Evolutionary conservation across 345 rosid species (phyloP), one percentile per base, ranked within the genome.

Genomic region (Limnanthes douglasii): DNA sequence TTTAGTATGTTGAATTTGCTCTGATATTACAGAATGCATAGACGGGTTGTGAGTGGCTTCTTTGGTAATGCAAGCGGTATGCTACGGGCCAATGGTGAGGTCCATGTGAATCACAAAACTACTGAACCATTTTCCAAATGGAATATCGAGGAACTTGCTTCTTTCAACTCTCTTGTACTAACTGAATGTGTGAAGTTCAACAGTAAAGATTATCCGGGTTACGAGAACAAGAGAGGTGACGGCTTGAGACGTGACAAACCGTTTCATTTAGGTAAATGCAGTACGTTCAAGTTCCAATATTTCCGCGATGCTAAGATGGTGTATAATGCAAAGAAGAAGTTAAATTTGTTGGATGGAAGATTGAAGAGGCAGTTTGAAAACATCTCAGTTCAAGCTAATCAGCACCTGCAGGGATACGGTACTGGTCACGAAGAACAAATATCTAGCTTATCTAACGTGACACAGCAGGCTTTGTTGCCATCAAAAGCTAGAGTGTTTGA

Each of bases 81-180:
- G 69, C 46, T 77, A 12, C 43, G 43, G 35, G 51, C 30, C 8
- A 0, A 53, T 5, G 79, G 79, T 9, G 61, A 79, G 61, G 37
- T 72, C 7, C 82, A 75, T 45, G 73, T 79, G 6, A 57, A 55
- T 30, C 86, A 79, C 58, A 75, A 69, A 57, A 69, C 61, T 12
- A 46, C 43, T 1, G 9, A 16, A 22, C 86, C 82, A 8, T 75
- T 46, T 47, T 55, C 50, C 54, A 2, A 18, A 22, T 79, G 82
- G 86, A 60, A 72, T 23, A 58, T 75, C 2, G 50, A 37, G 49
- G 68, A 62, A 45, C 73, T 75, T 11, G 82, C 76, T n/a, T 12
- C 17, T 28, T 11, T 8, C 28, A 60, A 48, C 58, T 57, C 18
- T 39, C 57, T 69, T 32, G 46, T 5, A 13, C 41, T 60, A 54